These are phyloP conservation scores for Chimonanthus praecox DNA, from an alignment of 164 flowering plant species.

Conservation along the genomic window DNA sequence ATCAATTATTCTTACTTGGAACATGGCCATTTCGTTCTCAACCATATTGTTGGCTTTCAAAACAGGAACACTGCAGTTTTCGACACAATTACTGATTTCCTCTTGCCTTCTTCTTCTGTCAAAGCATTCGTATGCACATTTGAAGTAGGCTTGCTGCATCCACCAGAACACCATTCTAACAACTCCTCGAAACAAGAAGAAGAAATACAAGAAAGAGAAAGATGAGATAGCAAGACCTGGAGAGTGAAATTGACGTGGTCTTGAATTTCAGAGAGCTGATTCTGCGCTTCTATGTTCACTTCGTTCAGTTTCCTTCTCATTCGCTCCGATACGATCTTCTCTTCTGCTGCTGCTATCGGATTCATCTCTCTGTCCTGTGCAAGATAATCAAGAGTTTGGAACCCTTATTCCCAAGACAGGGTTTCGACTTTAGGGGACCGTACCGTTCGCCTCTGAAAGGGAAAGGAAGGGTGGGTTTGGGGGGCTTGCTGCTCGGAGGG, in stretches of 20 bases:
- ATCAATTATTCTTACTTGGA: slow-evolving; percentile 51
- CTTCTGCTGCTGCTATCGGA: slow-evolving; percentile 67
- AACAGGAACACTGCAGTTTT: slow-evolving; percentile 84
- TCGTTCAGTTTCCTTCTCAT: slow-evolving; percentile 61
- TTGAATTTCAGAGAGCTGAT: slow-evolving; percentile 65
- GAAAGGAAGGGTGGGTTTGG: not conserved
- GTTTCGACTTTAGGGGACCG: not conserved
- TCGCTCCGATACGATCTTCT: slow-evolving; percentile 65
- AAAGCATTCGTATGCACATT: slow-evolving; percentile 92
- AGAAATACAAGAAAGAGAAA: not conserved
- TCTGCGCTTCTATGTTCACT: slow-evolving; percentile 70
- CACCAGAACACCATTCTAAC: slow-evolving; percentile 6
- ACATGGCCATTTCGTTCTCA: slow-evolving; percentile 80
- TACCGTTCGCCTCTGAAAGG: not conserved
- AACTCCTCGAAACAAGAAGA: not conserved
- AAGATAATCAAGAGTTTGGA: not conserved
- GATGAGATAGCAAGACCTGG: slow-evolving; percentile 41
- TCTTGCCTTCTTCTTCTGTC: slow-evolving; percentile 69
- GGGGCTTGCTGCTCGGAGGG: not conserved
- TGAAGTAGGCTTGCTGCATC: slow-evolving; percentile 90
- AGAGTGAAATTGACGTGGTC: slow-evolving; percentile 95
- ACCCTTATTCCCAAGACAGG: not conserved
- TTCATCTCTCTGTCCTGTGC: slow-evolving; percentile 31
- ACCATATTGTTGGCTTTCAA: slow-evolving; percentile 62
- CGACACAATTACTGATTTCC: slow-evolving; percentile 78